phyloP scores from a whole-genome alignment of 768 basidiomycete species.

The Podaxis rugospora region DNA sequence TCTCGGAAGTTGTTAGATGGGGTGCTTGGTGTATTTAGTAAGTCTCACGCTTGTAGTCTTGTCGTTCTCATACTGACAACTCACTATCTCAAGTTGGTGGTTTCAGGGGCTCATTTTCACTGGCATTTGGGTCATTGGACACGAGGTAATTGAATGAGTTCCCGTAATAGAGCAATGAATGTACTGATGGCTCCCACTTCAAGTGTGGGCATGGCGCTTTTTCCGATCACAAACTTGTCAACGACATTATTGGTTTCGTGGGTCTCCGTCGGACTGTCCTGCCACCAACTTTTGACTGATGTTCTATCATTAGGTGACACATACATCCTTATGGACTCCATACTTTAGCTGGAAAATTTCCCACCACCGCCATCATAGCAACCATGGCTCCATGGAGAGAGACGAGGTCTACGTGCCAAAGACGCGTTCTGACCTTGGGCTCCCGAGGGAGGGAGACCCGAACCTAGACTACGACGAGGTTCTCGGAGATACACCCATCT shows the following conservation, averaged over 20 bases:
- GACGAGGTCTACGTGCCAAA: conserved; percentile 61
- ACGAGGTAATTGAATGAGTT: conserved; percentile 34
- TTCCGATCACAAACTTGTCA: conserved; percentile 42
- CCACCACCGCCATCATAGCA: conserved; percentile 48
- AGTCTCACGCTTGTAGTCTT: conserved; percentile 15
- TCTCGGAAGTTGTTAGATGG: conserved; percentile 37
- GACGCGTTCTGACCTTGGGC: conserved; percentile 49
- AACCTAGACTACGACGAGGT: conserved; percentile 49
- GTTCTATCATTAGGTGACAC: conserved; percentile 28
- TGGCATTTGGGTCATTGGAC: conserved; percentile 57
- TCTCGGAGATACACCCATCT: conserved; percentile 58
- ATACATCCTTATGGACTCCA: conserved; percentile 47
- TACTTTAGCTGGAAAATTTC: conserved; percentile 54
- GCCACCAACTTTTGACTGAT: conserved; percentile 2
- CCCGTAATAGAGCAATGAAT: not conserved
- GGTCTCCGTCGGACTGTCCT: conserved; percentile 19
- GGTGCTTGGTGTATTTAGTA: conserved; percentile 43
- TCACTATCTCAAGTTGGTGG: conserved; percentile 42
- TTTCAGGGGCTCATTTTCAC: conserved; percentile 58
- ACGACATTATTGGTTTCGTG: conserved; percentile 49
- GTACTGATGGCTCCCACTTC: conserved; percentile 1
- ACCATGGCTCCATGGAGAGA: conserved; percentile 49
- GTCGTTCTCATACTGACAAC: not conserved
- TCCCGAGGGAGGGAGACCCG: conserved; percentile 33
- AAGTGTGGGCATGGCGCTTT: conserved; percentile 58